Percentiles rank a stretch among this genome's conserved stretches.
phyloP scores from a whole-genome alignment of 2,329 filamentous ascomycete species.

The Madurella fahalii region DNA sequence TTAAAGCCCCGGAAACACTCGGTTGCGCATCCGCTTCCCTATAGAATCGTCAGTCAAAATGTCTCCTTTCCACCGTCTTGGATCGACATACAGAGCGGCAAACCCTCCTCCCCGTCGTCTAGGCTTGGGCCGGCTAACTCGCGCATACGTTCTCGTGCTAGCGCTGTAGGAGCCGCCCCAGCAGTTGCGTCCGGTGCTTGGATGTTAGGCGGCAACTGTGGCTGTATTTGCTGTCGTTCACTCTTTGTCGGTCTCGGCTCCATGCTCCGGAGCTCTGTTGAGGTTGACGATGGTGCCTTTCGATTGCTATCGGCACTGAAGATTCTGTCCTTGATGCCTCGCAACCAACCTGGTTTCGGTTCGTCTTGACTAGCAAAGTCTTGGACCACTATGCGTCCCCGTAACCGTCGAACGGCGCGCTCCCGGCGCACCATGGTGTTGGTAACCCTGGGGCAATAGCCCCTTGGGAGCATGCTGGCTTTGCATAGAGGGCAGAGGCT shows the following conservation, averaged over 20 bases:
- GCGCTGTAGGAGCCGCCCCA: slow-evolving; percentile 9
- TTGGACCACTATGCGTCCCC: slow-evolving; percentile 48
- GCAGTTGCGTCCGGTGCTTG: neutral
- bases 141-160: slow-evolving; percentile 29
- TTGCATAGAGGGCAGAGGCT: slow-evolving; percentile 92
- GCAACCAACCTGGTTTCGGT: slow-evolving; percentile 21
- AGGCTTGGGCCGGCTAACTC: slow-evolving; percentile 27
- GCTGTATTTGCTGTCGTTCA: neutral
- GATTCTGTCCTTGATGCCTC: slow-evolving; percentile 21
- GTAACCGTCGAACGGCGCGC: slow-evolving; percentile 59
- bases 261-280: slow-evolving; percentile 19
- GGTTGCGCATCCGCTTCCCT: slow-evolving; percentile 23
- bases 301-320: slow-evolving; percentile 12
- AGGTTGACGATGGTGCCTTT: slow-evolving; percentile 5
- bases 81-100: slow-evolving; percentile 22
- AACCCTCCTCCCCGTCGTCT: slow-evolving; percentile 18
- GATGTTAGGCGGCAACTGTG: neutral
- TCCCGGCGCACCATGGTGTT: slow-evolving; percentile 85
- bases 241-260: neutral
- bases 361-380: slow-evolving; percentile 30
- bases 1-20: slow-evolving; percentile 26
- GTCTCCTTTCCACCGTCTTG: neutral
- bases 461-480: slow-evolving; percentile 66
- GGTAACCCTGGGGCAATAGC: slow-evolving; percentile 67
- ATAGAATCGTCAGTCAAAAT: slow-evolving; percentile 3